phyloP scores from a whole-genome alignment of 2,329 filamentous ascomycete species.

The Emergomyces orientalis region DNA sequence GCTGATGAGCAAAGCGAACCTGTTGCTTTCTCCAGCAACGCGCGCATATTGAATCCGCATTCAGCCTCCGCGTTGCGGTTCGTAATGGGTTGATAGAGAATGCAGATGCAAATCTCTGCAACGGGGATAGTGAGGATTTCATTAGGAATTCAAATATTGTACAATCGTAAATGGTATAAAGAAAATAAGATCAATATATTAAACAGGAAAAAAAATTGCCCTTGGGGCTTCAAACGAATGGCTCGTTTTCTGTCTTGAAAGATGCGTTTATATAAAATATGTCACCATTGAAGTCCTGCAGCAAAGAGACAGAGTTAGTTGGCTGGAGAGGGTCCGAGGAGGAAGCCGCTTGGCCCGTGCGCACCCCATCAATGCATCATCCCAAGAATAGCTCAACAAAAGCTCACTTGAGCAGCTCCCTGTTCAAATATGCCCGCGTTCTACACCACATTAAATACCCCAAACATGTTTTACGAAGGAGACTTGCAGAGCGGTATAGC shows the following conservation, averaged over 20 bases:
- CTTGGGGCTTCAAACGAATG: not conserved
- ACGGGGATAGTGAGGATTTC: conserved; percentile 5
- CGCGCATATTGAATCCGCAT: conserved; percentile 26
- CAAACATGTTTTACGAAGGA: conserved; percentile 68
- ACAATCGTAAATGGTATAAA: not conserved
- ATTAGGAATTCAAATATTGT: not conserved
- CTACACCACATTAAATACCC: conserved; percentile 14
- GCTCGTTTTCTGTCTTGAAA: not conserved
- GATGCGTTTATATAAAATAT: not conserved
- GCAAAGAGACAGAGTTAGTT: not conserved
- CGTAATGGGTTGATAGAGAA: conserved; percentile 2
- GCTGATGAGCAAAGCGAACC: conserved; percentile 39
- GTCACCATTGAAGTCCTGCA: not conserved
- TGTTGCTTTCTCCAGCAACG: conserved; percentile 30
- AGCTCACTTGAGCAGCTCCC: not conserved
- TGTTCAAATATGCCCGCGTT: not conserved
- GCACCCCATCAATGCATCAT: conserved; percentile 1
- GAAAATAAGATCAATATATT: not conserved
- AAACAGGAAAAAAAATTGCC: not conserved
- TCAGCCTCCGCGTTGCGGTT: not conserved
- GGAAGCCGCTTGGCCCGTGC: conserved; percentile 8
- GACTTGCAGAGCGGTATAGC: conserved; percentile 72
- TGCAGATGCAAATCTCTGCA: conserved; percentile 7
- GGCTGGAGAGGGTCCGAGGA: not conserved
- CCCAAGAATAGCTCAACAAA: not conserved